phyloP scores from a whole-genome alignment of 2,329 filamentous ascomycete species.

The Anisogramma anomala region DNA sequence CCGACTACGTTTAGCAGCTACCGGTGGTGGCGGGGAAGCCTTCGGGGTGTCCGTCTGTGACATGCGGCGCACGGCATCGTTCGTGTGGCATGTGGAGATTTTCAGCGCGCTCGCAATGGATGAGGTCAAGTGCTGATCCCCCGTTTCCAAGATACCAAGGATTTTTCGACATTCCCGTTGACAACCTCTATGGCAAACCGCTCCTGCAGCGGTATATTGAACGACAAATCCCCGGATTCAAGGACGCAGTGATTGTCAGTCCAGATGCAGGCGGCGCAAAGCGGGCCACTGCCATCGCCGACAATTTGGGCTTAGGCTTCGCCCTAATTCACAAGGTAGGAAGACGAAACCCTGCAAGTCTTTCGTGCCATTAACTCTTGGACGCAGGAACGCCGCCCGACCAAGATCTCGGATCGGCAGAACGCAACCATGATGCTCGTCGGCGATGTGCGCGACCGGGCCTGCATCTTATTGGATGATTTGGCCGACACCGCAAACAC shows the following conservation, averaged over 20 bases:
- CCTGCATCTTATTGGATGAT: slow-evolving; percentile 84
- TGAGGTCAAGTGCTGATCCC: slow-evolving; percentile 2
- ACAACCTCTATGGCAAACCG: slow-evolving; percentile 85
- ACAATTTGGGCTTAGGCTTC: slow-evolving; percentile 86
- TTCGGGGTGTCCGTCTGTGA: too few species aligned
- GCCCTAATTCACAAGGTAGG: slow-evolving; percentile 91
- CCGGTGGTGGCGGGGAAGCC: too few species aligned
- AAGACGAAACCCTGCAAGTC: background rate
- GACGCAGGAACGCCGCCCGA: slow-evolving; percentile 71
- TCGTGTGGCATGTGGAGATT: background rate
- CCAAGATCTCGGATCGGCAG: slow-evolving; percentile 75
- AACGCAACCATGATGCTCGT: slow-evolving; percentile 95
- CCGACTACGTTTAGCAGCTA: background rate
- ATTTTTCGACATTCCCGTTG: slow-evolving; percentile 97
- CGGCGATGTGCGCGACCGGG: slow-evolving; percentile 64
- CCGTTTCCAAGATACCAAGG: slow-evolving; percentile 59
- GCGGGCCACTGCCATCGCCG: slow-evolving; percentile 87
- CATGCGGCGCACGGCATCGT: too few species aligned
- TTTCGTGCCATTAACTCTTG: slow-evolving; percentile 10
- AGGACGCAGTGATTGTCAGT: slow-evolving; percentile 82
- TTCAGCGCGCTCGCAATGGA: background rate
- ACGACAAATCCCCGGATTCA: slow-evolving; percentile 64
- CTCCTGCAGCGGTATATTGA: slow-evolving; percentile 62
- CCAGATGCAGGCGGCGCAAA: slow-evolving; percentile 96
- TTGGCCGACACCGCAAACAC: slow-evolving; percentile 94